A percentile compares a stretch with the other conserved stretches of the same genome.
Conservation (phyloP, 2,329 filamentous ascomycete genomes). For the Aspergillus pseudotamarii region DNA sequence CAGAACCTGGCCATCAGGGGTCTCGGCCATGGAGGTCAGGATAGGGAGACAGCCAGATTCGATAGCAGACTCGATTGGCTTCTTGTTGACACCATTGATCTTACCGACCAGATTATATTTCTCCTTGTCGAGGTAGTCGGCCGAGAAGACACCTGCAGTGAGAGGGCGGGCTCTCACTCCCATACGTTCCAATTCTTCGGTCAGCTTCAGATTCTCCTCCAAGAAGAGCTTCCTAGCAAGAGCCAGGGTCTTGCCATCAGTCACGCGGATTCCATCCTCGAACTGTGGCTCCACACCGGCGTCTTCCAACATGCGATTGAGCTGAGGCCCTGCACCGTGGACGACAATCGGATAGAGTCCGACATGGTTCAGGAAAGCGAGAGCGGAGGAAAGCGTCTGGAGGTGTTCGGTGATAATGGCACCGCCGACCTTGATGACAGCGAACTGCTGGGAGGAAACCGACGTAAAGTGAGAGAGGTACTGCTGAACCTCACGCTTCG, state of each 20-base stretch:
- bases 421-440: constrained; percentile 96
- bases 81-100: constrained; percentile 89
- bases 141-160: constrained; percentile 84
- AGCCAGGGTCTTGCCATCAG: constrained; percentile 90
- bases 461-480: constrained; percentile 97
- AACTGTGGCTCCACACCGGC: constrained; percentile 94
- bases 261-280: constrained; percentile 93
- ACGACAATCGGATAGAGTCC: constrained; percentile 94
- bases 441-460: constrained; percentile 94
- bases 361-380: constrained; percentile 92
- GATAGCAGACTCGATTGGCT: constrained; percentile 87
- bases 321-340: constrained; percentile 90
- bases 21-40: constrained; percentile 95
- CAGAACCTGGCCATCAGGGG: constrained; percentile 83
- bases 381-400: constrained; percentile 83
- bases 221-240: constrained; percentile 91
- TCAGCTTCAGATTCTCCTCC: constrained; percentile 91
- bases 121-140: constrained; percentile 93
- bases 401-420: constrained; percentile 94
- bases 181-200: constrained; percentile 84
- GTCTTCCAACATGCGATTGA: constrained; percentile 87
- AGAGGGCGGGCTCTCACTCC: constrained; percentile 88
- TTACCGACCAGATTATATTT: constrained; percentile 96
- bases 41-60: constrained; percentile 89
- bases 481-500: constrained; percentile 93